These are phyloP conservation scores for Ceratobasidium sp. DNA, from an alignment of 1,284 basidiomycete genomes.

Conservation along the genomic window DNA sequence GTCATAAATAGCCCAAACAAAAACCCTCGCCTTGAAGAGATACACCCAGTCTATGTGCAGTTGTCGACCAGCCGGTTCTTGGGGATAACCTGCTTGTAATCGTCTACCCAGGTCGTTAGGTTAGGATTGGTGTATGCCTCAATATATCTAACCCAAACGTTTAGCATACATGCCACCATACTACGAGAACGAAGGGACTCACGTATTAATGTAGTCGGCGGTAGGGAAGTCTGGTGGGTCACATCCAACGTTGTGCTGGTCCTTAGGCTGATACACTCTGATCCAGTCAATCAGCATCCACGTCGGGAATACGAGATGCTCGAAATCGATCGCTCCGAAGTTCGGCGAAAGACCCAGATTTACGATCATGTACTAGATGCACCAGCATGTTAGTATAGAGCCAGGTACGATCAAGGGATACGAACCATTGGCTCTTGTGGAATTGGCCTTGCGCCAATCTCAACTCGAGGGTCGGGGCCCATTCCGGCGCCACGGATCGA, in stretches of 20 bases:
- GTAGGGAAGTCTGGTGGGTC: constrained; percentile 67
- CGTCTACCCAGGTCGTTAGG: constrained; percentile 54
- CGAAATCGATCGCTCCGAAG: constrained; percentile 59
- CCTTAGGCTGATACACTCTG: constrained; percentile 66
- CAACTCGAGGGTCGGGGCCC: constrained; percentile 68
- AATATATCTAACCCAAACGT: constrained; percentile 50
- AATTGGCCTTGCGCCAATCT: constrained; percentile 79
- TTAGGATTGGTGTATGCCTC: constrained; percentile 55
- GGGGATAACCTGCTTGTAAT: constrained; percentile 69
- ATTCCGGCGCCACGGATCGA: constrained; percentile 77
- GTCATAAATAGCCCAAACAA: constrained; percentile 6
- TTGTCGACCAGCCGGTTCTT: constrained; percentile 44
- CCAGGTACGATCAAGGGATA: constrained; percentile 13
- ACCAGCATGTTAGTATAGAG: constrained; percentile 2
- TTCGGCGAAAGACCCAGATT: constrained; percentile 58
- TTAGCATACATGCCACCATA: neutral
- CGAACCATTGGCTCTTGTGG: constrained; percentile 85
- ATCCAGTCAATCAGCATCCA: constrained; percentile 69
- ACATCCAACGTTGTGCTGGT: constrained; percentile 64
- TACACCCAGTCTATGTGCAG: constrained; percentile 28
- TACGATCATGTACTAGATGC: constrained; percentile 63
- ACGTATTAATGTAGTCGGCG: constrained; percentile 60
- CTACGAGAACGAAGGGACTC: constrained; percentile 45
- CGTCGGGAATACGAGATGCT: constrained; percentile 53
- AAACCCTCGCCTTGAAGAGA: neutral